These are phyloP conservation scores for Toxoplasma gondii DNA, from an alignment of 169 alveolate genomes.

Conservation along the genomic window DNA sequence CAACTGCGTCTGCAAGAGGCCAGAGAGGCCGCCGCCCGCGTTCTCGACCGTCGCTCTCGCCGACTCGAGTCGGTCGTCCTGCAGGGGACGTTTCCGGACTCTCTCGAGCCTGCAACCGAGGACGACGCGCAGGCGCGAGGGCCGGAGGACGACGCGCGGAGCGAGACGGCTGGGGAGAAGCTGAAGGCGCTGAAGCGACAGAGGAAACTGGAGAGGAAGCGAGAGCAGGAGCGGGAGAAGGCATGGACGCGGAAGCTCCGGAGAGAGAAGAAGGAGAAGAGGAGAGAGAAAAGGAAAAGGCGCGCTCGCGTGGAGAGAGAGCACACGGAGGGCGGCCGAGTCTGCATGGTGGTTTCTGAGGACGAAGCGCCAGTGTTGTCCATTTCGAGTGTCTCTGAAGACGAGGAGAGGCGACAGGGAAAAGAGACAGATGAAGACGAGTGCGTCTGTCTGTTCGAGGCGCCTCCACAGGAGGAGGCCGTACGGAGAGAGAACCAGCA, in stretches of 20 bases:
- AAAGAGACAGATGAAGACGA: not conserved
- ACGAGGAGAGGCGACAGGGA: not conserved
- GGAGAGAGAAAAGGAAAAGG: not conserved
- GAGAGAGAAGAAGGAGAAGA: conserved; percentile 3
- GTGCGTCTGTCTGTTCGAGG: no score
- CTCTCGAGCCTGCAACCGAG: not conserved
- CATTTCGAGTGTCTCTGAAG: not conserved
- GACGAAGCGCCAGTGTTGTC: not conserved
- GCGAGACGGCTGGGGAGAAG: not conserved
- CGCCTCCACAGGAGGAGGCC: no score
- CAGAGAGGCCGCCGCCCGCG: not conserved
- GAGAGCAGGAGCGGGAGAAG: not conserved
- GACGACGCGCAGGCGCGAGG: not conserved
- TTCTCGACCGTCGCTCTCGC: not conserved
- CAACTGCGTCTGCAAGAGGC: not conserved
- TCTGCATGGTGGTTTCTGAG: not conserved
- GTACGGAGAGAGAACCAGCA: no score
- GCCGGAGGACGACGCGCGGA: not conserved
- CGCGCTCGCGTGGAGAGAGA: not conserved
- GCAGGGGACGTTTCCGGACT: not conserved
- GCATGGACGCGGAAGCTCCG: not conserved
- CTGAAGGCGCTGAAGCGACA: not conserved
- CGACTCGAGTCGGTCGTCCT: not conserved
- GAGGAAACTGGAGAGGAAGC: not conserved
- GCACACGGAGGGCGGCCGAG: not conserved